Base-by-base conservation (phyloP, 805 yeast genomes). In the Ogataea allantospora region DNA sequence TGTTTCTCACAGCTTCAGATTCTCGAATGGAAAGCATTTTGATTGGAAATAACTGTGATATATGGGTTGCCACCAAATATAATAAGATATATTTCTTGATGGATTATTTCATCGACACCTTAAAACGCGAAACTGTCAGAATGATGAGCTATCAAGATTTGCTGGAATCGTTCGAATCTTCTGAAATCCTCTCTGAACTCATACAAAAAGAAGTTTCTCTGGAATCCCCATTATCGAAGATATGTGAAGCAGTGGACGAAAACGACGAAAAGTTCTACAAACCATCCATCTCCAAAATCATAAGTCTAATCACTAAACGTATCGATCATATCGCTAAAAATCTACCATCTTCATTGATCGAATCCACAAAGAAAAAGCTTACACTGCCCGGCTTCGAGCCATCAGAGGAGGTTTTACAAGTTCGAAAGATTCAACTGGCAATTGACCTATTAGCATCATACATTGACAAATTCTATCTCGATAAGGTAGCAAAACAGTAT, bases 361-460 rank as follows among this genome's bases (percentile, higher is more conserved):
- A 38, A 2, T 23, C 37, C 9, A 35, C 52, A 4, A 16, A 40
- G 15, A 36, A 30, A 15, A 42, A 29, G 22, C 42, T 44, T 29
- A 58, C 44, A 33, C 50, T 51, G 35, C 64, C 64, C 66, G 41
- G 41, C n/a, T 36, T 46, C 26, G 35, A 40, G 11, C 54, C 51
- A 3, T 66, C 74, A 2, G 47, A 44, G 3, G 57, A 62, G 6
- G 60, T 71, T 1, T 48, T 68, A n/a, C 43, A 53, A 3, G 50
- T 65, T 2, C 61, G 70, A 12, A 58, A 66, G 13, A 54, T 60
- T 11, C 65, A 64, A 37, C 58, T 68, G 36, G 57, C 82, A 5
- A 58, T 79, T 3, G 70, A 73, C 18, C 55, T 79, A 19, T 43
- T 80, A 5, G 68, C 76, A 3, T 68, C 75, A 3, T 70, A 68